phyloP scores from a whole-genome alignment of 2,329 filamentous ascomycete genomes.

The Aspergillus cejpii region DNA sequence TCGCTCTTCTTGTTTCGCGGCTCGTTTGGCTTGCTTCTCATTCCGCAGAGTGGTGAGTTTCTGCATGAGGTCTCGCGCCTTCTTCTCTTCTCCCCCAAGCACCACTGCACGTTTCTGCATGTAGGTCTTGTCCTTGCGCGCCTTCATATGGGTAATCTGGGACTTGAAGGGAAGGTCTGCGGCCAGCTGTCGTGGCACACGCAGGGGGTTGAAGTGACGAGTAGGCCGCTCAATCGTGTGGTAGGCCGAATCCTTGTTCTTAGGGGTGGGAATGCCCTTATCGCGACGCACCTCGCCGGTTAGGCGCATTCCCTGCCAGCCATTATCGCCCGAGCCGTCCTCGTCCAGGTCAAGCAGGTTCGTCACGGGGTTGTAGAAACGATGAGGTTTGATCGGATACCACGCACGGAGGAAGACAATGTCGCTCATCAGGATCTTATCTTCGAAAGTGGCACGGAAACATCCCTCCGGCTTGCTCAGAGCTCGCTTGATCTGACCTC shows the following conservation, averaged over 20 bases:
- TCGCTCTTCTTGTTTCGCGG: conserved; percentile 81
- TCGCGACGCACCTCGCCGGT: conserved; percentile 84
- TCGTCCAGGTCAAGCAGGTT: conserved; percentile 66
- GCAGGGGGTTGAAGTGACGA: conserved; percentile 67
- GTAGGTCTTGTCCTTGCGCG: conserved; percentile 76
- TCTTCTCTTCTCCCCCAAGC: conserved; percentile 76
- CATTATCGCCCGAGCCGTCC: conserved; percentile 27
- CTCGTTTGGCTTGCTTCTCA: conserved; percentile 78
- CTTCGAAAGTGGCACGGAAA: conserved; percentile 95
- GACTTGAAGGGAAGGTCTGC: conserved; percentile 85
- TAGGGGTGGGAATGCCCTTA: conserved; percentile 66
- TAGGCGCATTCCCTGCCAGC: conserved; percentile 86
- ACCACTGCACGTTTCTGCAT: conserved; percentile 94
- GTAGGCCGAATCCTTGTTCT: conserved; percentile 80
- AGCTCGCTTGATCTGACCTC: conserved; percentile 95
- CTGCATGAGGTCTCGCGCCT: conserved; percentile 80
- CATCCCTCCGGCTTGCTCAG: conserved; percentile 88
- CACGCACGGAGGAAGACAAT: conserved; percentile 94
- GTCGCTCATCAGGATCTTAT: conserved; percentile 95
- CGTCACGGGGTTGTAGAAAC: conserved; percentile 94
- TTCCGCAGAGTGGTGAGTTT: conserved; percentile 86
- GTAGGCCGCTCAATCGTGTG: conserved; percentile 53
- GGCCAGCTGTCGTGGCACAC: conserved; percentile 50
- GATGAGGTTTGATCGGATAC: conserved; percentile 91
- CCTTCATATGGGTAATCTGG: conserved; percentile 75